Conservation (phyloP, 2,329 filamentous ascomycete genomes). For the Lachnellula willkommii region DNA sequence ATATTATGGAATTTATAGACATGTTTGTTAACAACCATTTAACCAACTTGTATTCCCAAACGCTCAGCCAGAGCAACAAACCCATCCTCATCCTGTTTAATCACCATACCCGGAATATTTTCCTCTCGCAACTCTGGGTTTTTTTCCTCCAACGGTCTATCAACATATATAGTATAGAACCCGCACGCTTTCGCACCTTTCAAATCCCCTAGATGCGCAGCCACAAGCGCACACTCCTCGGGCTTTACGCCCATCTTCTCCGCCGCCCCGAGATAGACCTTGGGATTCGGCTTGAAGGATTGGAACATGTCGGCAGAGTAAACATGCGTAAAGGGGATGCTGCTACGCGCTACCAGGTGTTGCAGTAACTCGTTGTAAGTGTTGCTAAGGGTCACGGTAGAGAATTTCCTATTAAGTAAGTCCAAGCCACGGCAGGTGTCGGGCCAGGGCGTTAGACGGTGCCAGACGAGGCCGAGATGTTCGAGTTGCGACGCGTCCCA, state of each 20-base stretch:
- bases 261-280: constrained; percentile 63
- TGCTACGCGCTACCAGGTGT: constrained; percentile 54
- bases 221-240: constrained; percentile 67
- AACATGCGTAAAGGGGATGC: constrained; percentile 56
- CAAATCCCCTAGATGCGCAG: constrained; percentile 66
- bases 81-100: constrained; percentile 13
- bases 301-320: constrained; percentile 64
- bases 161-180: constrained; percentile 13
- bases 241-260: constrained; percentile 45
- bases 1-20: too few species aligned
- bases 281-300: constrained; percentile 65
- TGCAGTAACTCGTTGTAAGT: constrained; percentile 59
- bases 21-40: constrained; percentile 1
- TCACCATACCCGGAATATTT: constrained; percentile 9
- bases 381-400: constrained; percentile 65
- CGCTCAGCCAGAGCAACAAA: constrained; percentile 13
- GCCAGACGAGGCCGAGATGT: constrained; percentile 49
- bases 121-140: constrained; percentile 11
- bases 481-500: constrained; percentile 15
- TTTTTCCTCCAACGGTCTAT: constrained; percentile 11
- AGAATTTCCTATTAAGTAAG: constrained; percentile 45
- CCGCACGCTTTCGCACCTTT: constrained; percentile 58
- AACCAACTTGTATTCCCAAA: constrained; percentile 11
- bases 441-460: constrained; percentile 61
- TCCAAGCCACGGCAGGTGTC: constrained; percentile 54